phyloP scores from a whole-genome alignment of 2,329 filamentous ascomycete genomes.

The Cercospora berteroae region DNA sequence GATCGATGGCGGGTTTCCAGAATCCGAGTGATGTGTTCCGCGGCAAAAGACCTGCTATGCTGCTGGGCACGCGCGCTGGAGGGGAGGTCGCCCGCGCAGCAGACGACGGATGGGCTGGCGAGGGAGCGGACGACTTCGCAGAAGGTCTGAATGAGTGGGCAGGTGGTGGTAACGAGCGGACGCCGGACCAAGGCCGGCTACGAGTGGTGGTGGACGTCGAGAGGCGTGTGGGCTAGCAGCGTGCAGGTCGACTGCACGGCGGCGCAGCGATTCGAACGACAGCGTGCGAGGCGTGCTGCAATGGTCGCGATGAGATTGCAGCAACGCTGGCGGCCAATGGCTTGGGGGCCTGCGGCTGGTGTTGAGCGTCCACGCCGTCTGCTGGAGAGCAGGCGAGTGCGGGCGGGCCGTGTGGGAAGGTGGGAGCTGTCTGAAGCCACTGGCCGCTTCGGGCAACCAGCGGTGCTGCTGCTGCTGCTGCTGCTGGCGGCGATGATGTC shows the following conservation, averaged over 20 bases:
- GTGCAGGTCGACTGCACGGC: conserved; percentile 8
- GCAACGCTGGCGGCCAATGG: conserved; percentile 16
- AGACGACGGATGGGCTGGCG: conserved; percentile 9
- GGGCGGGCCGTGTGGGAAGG: conserved; percentile 3
- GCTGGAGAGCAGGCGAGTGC: not conserved
- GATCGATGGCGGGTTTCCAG: conserved; percentile 1
- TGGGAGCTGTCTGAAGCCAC: not conserved
- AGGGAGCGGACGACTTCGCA: conserved; percentile 29
- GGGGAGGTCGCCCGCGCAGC: conserved; percentile 11
- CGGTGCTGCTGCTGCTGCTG: not conserved
- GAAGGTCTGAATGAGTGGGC: conserved; percentile 24
- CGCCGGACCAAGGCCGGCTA: conserved; percentile 33
- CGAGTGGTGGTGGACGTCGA: conserved; percentile 4
- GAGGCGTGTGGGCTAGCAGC: not conserved
- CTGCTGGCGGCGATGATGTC: not conserved
- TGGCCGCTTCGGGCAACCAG: not conserved
- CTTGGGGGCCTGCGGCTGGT: conserved; percentile 7
- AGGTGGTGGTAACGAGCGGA: conserved; percentile 32
- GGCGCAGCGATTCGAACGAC: not conserved
- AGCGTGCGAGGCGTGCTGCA: not conserved
- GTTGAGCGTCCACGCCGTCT: not conserved
- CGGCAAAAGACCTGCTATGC: conserved; percentile 6
- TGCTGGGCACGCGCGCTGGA: not conserved
- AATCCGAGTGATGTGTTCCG: not conserved
- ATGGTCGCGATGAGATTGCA: conserved; percentile 12